Evolutionary conservation across 2,329 filamentous ascomycete species (phyloP), one percentile per base, ranked within the genome.

Genomic region (Diplodia corticola): DNA sequence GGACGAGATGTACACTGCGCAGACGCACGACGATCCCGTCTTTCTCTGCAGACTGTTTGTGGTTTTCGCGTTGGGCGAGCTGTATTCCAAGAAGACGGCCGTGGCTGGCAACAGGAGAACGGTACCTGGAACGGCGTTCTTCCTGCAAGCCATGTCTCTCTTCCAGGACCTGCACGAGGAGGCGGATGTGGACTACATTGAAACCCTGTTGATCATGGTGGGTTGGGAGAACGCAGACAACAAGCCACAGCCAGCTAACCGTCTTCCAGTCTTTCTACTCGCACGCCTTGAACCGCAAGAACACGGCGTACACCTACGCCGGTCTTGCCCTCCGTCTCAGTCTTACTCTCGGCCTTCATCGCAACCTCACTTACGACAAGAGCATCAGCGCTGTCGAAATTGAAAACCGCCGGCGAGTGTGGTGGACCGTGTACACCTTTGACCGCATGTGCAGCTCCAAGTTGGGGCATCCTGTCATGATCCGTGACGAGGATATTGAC

Each of bases 381-480:
- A 61, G 49, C 35, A 63, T 54, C 20, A 66, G 64, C 13, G 20
- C 61, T 49, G 33, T 68, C 10, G 69, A 70, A 48, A 26, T 49
- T 12, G 69, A 71, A 46, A 69, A 71, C 37, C 63, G 66, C 2
- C 69, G 68, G 22, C 70, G 70, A 10, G 64, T 71, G 3, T 71
- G 69, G 69, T 71, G 70, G 70, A 70, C 70, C 0, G 75, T 80
- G 0, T 82, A 81, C 50, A 77, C 74, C 9, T 73, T 82, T 24
- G 81, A 83, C 65, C 77, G 82, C 2, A 80, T 84, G 75, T 83
- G 79, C 77, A 80, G 80, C 3, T 80, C 81, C 0, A 81, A 83
- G 54, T 76, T 84, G 60, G 81, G 82, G 0, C 78, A 83, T 26
- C 81, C 83, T 0, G 77, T 81, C 6, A 80, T 81, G 46, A 80